These are phyloP conservation scores for Ogataea saltuana DNA, from an alignment of 805 yeast species.

Conservation along the genomic window DNA sequence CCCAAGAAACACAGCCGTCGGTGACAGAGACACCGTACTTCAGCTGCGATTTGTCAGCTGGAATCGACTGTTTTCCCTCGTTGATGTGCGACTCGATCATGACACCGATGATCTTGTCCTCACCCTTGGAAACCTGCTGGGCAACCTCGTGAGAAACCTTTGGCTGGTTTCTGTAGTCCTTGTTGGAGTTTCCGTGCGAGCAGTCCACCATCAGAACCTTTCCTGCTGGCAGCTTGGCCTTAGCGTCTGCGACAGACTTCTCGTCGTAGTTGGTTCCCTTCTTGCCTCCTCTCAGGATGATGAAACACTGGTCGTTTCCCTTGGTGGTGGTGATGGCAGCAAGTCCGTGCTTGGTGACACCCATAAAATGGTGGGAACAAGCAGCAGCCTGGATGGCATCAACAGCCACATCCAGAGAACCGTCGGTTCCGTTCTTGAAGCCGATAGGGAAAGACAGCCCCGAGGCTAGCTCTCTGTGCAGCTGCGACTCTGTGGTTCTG, in stretches of 20 bases:
- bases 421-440: conserved; percentile 98
- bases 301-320: conserved; percentile 93
- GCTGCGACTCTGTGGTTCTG: conserved; percentile 96
- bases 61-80: conserved; percentile 88
- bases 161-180: conserved; percentile 95
- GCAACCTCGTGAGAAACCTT: conserved; percentile 82
- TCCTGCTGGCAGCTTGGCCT: conserved; percentile 52
- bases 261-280: conserved; percentile 91
- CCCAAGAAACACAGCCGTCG: conserved; percentile 95
- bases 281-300: conserved; percentile 95
- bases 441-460: conserved; percentile 99
- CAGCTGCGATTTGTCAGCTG: conserved; percentile 57
- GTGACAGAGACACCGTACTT: conserved; percentile 96
- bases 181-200: conserved; percentile 95
- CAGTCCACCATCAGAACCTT: conserved; percentile 88
- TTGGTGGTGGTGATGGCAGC: conserved; percentile 95
- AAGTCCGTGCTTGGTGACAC: conserved; percentile 95
- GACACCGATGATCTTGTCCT: conserved; percentile 78
- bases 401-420: conserved; percentile 85
- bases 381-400: conserved; percentile 94
- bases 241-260: conserved; percentile 71
- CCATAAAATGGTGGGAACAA: conserved; percentile 91
- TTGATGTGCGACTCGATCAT: conserved; percentile 93
- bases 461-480: conserved; percentile 96
- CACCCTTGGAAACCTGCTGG: conserved; percentile 80